These are phyloP conservation scores for Candida nanaspora DNA, from an alignment of 805 yeast genomes.

Conservation along the genomic window DNA sequence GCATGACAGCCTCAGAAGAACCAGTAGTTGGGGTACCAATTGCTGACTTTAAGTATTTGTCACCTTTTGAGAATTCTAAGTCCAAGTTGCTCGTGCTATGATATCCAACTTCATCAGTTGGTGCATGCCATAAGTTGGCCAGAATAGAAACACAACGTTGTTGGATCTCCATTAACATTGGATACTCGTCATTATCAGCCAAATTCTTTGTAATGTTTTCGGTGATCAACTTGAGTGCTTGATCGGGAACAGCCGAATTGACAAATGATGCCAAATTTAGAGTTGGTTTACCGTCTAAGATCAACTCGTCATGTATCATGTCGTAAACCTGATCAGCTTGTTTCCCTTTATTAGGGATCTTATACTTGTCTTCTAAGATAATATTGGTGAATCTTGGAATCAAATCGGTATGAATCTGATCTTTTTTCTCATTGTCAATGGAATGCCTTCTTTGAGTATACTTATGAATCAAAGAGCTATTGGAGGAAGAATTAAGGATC, in stretches of 20 bases:
- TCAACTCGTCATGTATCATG: conserved; percentile 63
- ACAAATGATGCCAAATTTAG: conserved; percentile 87
- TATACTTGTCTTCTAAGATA: conserved; percentile 39
- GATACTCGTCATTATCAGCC: conserved; percentile 93
- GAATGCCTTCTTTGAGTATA: conserved; percentile 9
- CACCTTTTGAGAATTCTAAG: conserved; percentile 5
- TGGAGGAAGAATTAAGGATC: conserved; percentile 16
- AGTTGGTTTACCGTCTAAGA: conserved; percentile 78
- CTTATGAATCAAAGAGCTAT: conserved; percentile 4
- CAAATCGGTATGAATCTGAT: conserved; percentile 8
- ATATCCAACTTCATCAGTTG: conserved; percentile 16
- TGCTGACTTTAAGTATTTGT: conserved; percentile 29
- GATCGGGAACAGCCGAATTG: conserved; percentile 59
- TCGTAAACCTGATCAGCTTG: conserved; percentile 47
- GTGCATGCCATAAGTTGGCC: conserved; percentile 77
- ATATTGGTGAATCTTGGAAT: conserved; percentile 28
- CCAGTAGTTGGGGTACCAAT: conserved; percentile 93
- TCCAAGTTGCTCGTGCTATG: conserved; percentile 9
- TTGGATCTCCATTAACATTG: conserved; percentile 73
- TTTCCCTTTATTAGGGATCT: conserved; percentile 52
- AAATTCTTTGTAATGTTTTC: conserved; percentile 81
- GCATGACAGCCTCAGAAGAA: conserved; percentile 88
- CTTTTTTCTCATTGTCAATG: conserved; percentile 5
- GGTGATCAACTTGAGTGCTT: conserved; percentile 43
- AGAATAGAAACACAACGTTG: conserved; percentile 77